Conservation (phyloP, 148 eudicot genomes). For the Silene latifolia region DNA sequence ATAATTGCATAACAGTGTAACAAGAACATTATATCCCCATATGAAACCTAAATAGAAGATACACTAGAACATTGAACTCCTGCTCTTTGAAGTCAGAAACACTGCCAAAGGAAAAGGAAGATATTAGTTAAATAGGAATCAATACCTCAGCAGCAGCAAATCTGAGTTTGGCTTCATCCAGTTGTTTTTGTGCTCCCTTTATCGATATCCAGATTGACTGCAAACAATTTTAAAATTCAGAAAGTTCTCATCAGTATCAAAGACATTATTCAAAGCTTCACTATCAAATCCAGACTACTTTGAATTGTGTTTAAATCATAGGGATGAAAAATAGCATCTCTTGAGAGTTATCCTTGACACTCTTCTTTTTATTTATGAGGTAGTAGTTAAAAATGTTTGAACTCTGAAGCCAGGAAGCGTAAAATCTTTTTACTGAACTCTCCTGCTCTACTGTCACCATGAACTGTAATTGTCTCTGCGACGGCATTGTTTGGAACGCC, state of each 20-base stretch:
- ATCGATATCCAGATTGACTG: constrained; percentile 93
- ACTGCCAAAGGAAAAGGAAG: not conserved
- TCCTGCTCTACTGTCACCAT: not conserved
- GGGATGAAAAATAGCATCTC: not conserved
- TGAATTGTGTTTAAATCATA: not conserved
- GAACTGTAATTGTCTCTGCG: not conserved
- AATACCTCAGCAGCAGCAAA: constrained; percentile 98
- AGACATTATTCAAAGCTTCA: not conserved
- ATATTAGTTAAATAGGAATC: not conserved
- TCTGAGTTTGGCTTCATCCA: constrained; percentile 94
- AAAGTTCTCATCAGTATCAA: constrained; percentile 5
- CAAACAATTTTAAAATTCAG: constrained; percentile 17
- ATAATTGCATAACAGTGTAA: not conserved
- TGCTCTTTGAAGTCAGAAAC: constrained; percentile 1
- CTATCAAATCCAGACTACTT: not conserved
- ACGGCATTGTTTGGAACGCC: not conserved
- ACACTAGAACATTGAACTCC: not conserved
- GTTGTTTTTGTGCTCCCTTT: constrained; percentile 75
- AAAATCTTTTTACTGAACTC: not conserved
- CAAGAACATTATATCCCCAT: not conserved
- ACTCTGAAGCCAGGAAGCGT: not conserved
- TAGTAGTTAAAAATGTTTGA: not conserved
- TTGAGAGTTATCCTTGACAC: not conserved
- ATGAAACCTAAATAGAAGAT: not conserved
- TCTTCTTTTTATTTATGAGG: not conserved